Conservation (phyloP, 2,329 filamentous ascomycete species). For the Arthrinium puccinioides region DNA sequence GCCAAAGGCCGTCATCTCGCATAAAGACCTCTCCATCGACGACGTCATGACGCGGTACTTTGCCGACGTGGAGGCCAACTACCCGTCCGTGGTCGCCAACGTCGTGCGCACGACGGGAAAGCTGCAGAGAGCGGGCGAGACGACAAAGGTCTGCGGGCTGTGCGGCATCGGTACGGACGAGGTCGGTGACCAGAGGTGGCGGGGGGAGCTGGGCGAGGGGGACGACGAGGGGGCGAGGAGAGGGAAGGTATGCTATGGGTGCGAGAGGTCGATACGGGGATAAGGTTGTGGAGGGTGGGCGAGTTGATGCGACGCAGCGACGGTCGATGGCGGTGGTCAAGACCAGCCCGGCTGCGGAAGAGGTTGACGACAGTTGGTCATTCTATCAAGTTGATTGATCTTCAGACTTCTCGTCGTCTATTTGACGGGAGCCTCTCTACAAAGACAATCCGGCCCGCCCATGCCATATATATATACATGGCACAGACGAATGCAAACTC, state of each 20-base stretch:
- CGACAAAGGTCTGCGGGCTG: slow-evolving; percentile 47
- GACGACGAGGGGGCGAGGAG: slow-evolving; percentile 10
- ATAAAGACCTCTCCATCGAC: slow-evolving; percentile 80
- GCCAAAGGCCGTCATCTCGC: slow-evolving; percentile 43
- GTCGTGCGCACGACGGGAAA: slow-evolving; percentile 90
- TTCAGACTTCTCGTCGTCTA: too few species aligned
- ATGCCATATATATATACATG: too few species aligned
- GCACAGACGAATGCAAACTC: too few species aligned
- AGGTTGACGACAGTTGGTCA: too few species aligned
- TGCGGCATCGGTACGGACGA: slow-evolving; percentile 63
- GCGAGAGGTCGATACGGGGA: slow-evolving; percentile 65
- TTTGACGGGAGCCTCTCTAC: too few species aligned
- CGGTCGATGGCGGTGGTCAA: too few species aligned
- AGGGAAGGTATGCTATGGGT: slow-evolving; percentile 61
- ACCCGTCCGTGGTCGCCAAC: slow-evolving; percentile 88
- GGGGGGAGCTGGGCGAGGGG: slow-evolving; percentile 49
- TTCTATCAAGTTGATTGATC: too few species aligned
- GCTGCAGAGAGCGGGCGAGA: slow-evolving; percentile 44
- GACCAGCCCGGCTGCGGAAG: too few species aligned
- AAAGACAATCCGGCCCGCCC: too few species aligned
- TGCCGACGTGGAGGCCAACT: slow-evolving; percentile 73
- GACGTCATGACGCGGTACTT: slow-evolving; percentile 89
- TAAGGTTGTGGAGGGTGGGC: too few species aligned
- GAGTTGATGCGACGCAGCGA: too few species aligned
- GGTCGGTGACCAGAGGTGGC: slow-evolving; percentile 56